phyloP scores from a whole-genome alignment of 2,329 filamentous ascomycete species.

The Sporothrix humicola region DNA sequence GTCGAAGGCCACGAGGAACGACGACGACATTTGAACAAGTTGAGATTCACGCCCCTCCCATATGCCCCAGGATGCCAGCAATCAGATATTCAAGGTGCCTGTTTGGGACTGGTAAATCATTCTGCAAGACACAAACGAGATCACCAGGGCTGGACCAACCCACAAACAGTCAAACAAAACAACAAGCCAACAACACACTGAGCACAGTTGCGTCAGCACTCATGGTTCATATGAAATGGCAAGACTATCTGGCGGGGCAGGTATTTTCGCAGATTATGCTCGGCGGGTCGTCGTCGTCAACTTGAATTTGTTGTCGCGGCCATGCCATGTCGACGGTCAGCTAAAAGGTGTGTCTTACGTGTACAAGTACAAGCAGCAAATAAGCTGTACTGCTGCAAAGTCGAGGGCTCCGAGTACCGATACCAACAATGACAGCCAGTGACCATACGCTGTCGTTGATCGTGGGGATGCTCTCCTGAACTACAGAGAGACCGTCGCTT shows the following conservation, averaged over 20 bases:
- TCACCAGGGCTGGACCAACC: not conserved
- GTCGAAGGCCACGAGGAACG: constrained; percentile 1
- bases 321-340: not conserved
- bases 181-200: not conserved
- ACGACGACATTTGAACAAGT: not conserved
- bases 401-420: not conserved
- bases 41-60: too few species aligned
- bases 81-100: not conserved
- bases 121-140: constrained; percentile 10
- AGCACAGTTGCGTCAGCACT: constrained; percentile 5
- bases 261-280: constrained; percentile 26
- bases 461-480: constrained; percentile 3
- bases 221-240: not conserved
- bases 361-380: not conserved
- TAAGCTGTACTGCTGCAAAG: not conserved
- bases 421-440: not conserved
- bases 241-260: not conserved
- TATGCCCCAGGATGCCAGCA: not conserved
- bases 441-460: not conserved
- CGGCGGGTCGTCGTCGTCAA: constrained; percentile 21
- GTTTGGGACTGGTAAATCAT: constrained; percentile 9
- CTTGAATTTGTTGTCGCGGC: constrained; percentile 10
- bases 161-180: constrained; percentile 11
- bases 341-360: not conserved
- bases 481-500: not conserved